Evolutionary conservation across 202 grass and related monocot species (phyloP), one percentile per base, ranked within the genome.

Genomic region (Zizania palustris): DNA sequence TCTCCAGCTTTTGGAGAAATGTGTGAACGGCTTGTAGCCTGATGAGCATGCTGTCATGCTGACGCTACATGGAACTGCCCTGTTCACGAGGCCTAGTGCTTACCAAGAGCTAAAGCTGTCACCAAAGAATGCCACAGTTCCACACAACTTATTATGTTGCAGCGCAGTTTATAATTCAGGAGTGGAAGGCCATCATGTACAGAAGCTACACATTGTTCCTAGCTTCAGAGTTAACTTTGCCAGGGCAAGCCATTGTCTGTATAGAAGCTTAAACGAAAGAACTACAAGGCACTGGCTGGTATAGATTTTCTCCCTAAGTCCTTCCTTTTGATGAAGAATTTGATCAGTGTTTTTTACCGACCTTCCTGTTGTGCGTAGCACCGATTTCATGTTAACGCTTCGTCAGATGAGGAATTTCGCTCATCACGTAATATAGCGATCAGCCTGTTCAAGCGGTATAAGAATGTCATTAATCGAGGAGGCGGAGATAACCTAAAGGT

Each of bases 371-470:
- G 1, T 53, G 9, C 77, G 87, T 67, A 98, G 96, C 80, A 90
- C 76, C 80, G 85, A 5, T 92, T 94, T 87, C 89, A 90, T 84
- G 87, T 80, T 63, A 88, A 90, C 78, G 95, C 89, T 80, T 92
- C 81, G 14, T 83, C 81, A 1, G 87, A 95, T 44, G 89, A 98
- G 60, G 96, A 98, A 8, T 98, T 92, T 39, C 86, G 88, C 21
- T 98, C 91, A 1, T 98, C 89, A 28, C 80, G 87, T 3, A 95
- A 95, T 66, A 93, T 98, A 77, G 96, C 91, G 3, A 89, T 83
- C 64, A 98, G 83, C 70, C 56, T 98, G 28, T 98, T 98, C 76
- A 98, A 89, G 66, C 83, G 88, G 39, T 98, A 98, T 85, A 92
- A 87, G 73, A 98, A 89, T 73, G 72, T 87, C 16, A 83, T 98